These are phyloP conservation scores for Gastrolobium villosum DNA, from an alignment of 306 rosid species.

Conservation along the genomic window DNA sequence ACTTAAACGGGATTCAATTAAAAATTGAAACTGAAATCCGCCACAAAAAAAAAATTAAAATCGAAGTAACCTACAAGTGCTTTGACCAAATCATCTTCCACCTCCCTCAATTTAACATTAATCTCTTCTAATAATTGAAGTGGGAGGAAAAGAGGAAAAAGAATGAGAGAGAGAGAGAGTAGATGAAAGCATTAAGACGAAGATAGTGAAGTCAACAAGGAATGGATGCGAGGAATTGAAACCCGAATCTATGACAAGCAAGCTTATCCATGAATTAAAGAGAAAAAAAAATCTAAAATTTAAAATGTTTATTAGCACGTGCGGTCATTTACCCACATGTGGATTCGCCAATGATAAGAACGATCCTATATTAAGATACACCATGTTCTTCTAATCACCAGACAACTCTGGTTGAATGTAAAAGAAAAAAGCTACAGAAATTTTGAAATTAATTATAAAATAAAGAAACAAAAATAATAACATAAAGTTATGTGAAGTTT, in stretches of 20 bases:
- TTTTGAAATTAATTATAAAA: too few relatives aligned
- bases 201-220: slow-evolving; percentile 1
- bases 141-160: slow-evolving; percentile 37
- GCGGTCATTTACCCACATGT: too few relatives aligned
- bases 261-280: neutral
- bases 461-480: too few relatives aligned
- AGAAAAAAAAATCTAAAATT: too few relatives aligned
- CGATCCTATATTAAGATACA: too few relatives aligned
- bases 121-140: slow-evolving; percentile 62
- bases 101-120: slow-evolving; percentile 71
- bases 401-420: too few relatives aligned
- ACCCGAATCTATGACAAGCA: slow-evolving; percentile 52
- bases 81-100: slow-evolving; percentile 87
- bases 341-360: too few relatives aligned
- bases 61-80: slow-evolving; percentile 69
- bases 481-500: too few relatives aligned
- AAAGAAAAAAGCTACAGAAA: too few relatives aligned
- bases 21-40: neutral
- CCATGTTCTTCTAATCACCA: too few relatives aligned
- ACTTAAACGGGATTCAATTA: slow-evolving; percentile 14
- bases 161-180: neutral
- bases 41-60: neutral
- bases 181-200: slow-evolving; percentile 36
- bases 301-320: too few relatives aligned
- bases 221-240: neutral